Evolutionary conservation across 2,329 filamentous ascomycete genomes (phyloP).

Genomic region (Penicillium paneum): DNA sequence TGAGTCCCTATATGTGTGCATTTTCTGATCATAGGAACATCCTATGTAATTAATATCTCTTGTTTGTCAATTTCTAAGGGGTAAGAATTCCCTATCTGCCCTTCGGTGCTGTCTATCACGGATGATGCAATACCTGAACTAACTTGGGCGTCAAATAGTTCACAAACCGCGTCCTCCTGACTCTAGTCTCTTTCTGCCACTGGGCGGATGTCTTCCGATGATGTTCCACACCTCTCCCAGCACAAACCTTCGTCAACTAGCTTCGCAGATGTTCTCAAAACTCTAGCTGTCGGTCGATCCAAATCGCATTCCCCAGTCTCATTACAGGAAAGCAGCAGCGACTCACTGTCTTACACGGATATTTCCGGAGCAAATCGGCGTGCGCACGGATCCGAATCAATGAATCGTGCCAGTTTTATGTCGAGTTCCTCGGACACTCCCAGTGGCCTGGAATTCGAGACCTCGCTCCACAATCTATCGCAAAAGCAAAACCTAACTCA

Average conservation of each 20-base stretch:
- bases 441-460: conserved; percentile 38
- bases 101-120: background rate
- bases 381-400: conserved; percentile 38
- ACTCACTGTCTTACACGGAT: conserved; percentile 32
- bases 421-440: conserved; percentile 40
- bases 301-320: conserved; percentile 40
- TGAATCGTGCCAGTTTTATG: conserved; percentile 43
- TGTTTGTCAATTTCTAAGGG: background rate
- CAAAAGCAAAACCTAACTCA: conserved; percentile 35
- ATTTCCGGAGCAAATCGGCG: conserved; percentile 33
- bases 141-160: conserved; percentile 6
- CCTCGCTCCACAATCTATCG: conserved; percentile 34
- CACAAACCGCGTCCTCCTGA: background rate
- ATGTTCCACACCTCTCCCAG: conserved; percentile 37
- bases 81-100: conserved; percentile 5
- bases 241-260: conserved; percentile 38
- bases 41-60: conserved; percentile 12
- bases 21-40: conserved; percentile 4
- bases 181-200: conserved; percentile 9
- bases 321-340: conserved; percentile 30
- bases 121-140: conserved; percentile 15
- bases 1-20: conserved; percentile 17
- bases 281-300: conserved; percentile 39
- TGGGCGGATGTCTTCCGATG: conserved; percentile 43
- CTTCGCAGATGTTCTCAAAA: conserved; percentile 45